Evolutionary conservation across 2,329 filamentous ascomycete species (phyloP).

Genomic region (Exophiala aquamarina): DNA sequence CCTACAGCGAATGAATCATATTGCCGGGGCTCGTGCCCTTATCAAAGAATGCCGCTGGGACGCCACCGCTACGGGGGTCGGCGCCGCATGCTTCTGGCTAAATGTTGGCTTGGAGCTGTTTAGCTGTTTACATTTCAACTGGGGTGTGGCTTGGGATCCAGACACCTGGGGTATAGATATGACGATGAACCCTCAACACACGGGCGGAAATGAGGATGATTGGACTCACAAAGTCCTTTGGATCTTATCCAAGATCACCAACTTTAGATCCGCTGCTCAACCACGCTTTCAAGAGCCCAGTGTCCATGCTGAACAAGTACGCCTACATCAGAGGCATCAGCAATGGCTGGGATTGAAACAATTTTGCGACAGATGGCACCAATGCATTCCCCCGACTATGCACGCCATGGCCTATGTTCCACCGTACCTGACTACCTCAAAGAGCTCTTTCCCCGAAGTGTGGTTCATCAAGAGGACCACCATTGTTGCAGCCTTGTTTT

Average conservation of each 20-base stretch:
- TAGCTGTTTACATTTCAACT: constrained; percentile 82
- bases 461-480: constrained; percentile 86
- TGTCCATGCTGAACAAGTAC: constrained; percentile 57
- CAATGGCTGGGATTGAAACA: constrained; percentile 79
- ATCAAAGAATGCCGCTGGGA: constrained; percentile 92
- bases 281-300: constrained; percentile 62
- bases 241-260: constrained; percentile 81
- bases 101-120: constrained; percentile 90
- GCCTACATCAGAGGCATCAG: constrained; percentile 63
- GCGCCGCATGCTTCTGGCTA: constrained; percentile 89
- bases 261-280: constrained; percentile 70
- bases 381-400: constrained; percentile 79
- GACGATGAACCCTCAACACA: constrained; percentile 60
- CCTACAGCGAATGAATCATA: constrained; percentile 82
- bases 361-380: constrained; percentile 82
- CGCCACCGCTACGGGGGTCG: constrained; percentile 73
- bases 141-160: constrained; percentile 83
- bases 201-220: constrained; percentile 67
- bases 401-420: constrained; percentile 77
- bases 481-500: constrained; percentile 80
- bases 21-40: constrained; percentile 77
- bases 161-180: constrained; percentile 87
- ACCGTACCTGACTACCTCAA: constrained; percentile 64
- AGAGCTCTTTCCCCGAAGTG: constrained; percentile 80
- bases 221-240: constrained; percentile 91